Evolutionary conservation across 192 early-diverging fungal species (phyloP).

Genomic region (Entophlyctis luteolus): DNA sequence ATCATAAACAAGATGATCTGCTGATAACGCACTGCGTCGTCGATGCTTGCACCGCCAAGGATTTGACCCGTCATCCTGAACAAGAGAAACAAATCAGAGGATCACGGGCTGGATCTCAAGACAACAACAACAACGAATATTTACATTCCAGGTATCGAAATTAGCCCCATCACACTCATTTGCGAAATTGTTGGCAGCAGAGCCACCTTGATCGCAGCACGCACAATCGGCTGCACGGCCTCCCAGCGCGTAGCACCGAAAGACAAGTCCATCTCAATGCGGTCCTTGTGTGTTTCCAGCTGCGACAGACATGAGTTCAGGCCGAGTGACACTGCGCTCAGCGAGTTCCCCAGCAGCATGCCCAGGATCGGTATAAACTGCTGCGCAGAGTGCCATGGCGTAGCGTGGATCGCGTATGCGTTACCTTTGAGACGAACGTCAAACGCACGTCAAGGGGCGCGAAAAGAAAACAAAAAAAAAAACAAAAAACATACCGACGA

Average conservation of each 20-base stretch:
- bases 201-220: conserved; percentile 69
- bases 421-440: no score
- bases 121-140: not conserved
- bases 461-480: not conserved
- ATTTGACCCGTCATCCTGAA: conserved; percentile 90
- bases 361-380: conserved; percentile 83
- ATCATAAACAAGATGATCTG: conserved; percentile 88
- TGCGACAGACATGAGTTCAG: conserved; percentile 22
- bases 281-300: conserved; percentile 28
- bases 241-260: conserved; percentile 83
- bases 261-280: conserved; percentile 58
- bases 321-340: conserved; percentile 30
- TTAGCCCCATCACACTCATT: conserved; percentile 76
- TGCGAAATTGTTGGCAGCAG: conserved; percentile 75
- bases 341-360: conserved; percentile 77
- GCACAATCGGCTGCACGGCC: conserved; percentile 64
- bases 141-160: conserved; percentile 72
- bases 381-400: conserved; percentile 65
- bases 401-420: conserved; percentile 62
- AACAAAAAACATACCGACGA: conserved; percentile 43
- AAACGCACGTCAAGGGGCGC: not conserved
- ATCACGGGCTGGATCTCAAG: not conserved
- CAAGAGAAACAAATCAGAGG: conserved; percentile 44
- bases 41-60: conserved; percentile 75
- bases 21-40: conserved; percentile 77